Conservation (phyloP, 1,284 basidiomycete species). For the Austroboletus niveus region DNA sequence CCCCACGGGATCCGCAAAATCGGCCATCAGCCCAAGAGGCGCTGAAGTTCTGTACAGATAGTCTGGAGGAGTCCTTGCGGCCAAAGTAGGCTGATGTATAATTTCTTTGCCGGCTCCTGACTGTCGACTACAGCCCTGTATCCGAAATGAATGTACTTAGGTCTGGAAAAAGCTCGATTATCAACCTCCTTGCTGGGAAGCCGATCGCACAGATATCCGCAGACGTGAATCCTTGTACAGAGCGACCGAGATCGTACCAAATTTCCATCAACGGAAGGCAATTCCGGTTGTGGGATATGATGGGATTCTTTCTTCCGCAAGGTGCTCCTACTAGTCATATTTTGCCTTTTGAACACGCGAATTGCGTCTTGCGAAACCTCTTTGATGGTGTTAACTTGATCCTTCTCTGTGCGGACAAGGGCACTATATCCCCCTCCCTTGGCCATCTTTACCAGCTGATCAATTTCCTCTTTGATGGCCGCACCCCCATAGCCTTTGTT, state of each 20-base stretch:
- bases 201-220: neutral
- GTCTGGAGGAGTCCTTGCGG: neutral
- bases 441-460: neutral
- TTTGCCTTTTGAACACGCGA: slow-evolving; percentile 10
- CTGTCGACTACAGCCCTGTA: neutral
- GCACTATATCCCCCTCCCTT: neutral
- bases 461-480: neutral
- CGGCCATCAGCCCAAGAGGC: slow-evolving; percentile 3
- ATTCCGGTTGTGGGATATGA: neutral
- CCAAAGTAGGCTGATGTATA: neutral
- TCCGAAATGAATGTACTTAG: neutral
- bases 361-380: slow-evolving; percentile 3
- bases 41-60: neutral
- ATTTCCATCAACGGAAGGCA: neutral
- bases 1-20: neutral
- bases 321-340: neutral
- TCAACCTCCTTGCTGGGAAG: slow-evolving; percentile 8
- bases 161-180: neutral
- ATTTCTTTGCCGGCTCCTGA: neutral
- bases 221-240: neutral
- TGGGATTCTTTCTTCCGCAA: neutral
- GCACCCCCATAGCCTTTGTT: slow-evolving; percentile 29
- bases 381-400: neutral
- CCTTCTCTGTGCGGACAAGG: slow-evolving; percentile 1
- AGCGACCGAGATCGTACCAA: neutral